Evolutionary conservation across 257 asterid genomes (phyloP), one percentile per base, ranked within the genome.

Genomic region (Solanum chilense): DNA sequence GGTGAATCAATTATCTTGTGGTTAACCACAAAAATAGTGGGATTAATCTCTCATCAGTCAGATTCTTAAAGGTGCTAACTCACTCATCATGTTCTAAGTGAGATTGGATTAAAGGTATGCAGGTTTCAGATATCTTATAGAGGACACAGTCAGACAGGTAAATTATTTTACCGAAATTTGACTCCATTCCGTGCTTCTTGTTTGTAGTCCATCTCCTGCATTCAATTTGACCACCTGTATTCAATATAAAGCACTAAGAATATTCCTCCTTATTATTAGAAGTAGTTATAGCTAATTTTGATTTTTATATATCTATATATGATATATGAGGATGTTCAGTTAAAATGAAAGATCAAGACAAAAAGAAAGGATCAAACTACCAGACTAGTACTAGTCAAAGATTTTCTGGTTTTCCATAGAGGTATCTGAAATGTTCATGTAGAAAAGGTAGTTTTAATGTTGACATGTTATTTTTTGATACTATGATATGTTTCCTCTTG

Each of bases 131-230:
- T 47, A 15, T 47, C 68, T 49, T 49, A 80, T 80, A 47, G 27
- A 80, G 69, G 44, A 47, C 1, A 9, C 21, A 47, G 66, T 49
- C 69, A 81, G 27, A 52, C 39, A 49, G 85, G 62, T 47, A 16
- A 49, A 81, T 20, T 29, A 81, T 56, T 74, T 91, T 94, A 95
- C 99, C 94, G 93, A 91, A 97, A 97, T 92, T 89, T 95, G 83
- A 91, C 86, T 91, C 98, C 99, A 90, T 95, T 97, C 77, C 89
- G 89, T 88, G 99, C 99, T 94, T 97, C 99, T 85, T 80, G 91
- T 81, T 84, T 90, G 92, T 97, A 97, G 92, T 95, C 94, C 98
- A 97, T 97, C 98, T 97, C 98, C 99, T 97, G 99, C 99, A 97
- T 97, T 94, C 93, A 97, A 95, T 92, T 93, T 93, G 98, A 95